Conservation (phyloP, 495 filamentous ascomycete species). For the Penicillium nucicola region DNA sequence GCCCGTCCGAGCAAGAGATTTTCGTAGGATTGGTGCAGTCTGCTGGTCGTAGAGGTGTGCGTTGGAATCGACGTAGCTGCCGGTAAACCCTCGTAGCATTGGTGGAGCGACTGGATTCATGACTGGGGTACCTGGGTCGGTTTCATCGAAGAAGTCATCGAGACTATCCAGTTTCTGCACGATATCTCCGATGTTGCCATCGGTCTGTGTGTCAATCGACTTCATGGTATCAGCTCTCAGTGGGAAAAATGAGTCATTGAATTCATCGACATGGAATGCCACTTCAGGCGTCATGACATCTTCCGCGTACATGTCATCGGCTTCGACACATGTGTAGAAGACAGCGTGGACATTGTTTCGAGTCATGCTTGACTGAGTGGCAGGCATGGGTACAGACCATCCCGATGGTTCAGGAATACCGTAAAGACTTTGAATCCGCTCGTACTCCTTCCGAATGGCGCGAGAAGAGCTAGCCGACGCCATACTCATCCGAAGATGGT, state of each 20-base stretch:
- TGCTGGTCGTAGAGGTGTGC: conserved; percentile 92
- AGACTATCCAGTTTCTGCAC: conserved; percentile 88
- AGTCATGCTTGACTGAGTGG: conserved; percentile 78
- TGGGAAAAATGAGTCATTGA: conserved; percentile 73
- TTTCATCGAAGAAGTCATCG: conserved; percentile 90
- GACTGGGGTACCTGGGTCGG: conserved; percentile 49
- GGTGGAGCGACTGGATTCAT: conserved; percentile 39
- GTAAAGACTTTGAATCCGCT: conserved; percentile 88
- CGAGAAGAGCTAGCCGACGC: conserved; percentile 71
- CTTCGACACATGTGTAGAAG: conserved; percentile 80
- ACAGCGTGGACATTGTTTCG: conserved; percentile 92
- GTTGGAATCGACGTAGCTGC: conserved; percentile 66
- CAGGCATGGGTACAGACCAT: conserved; percentile 94
- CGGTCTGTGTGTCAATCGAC: conserved; percentile 78
- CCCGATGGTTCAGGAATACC: conserved; percentile 94
- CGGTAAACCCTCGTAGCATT: conserved; percentile 62
- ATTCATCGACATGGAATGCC: conserved; percentile 89
- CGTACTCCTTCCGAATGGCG: conserved; percentile 87
- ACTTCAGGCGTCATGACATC: conserved; percentile 78
- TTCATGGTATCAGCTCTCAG: conserved; percentile 86
- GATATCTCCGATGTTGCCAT: conserved; percentile 76
- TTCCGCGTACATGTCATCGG: conserved; percentile 54
- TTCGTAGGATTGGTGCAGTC: conserved; percentile 84
- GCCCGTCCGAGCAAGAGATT: conserved; percentile 68
- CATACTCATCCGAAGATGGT: conserved; percentile 97